Evolutionary conservation across 768 basidiomycete genomes (phyloP).

Genomic region (Lentinus tigrinus): DNA sequence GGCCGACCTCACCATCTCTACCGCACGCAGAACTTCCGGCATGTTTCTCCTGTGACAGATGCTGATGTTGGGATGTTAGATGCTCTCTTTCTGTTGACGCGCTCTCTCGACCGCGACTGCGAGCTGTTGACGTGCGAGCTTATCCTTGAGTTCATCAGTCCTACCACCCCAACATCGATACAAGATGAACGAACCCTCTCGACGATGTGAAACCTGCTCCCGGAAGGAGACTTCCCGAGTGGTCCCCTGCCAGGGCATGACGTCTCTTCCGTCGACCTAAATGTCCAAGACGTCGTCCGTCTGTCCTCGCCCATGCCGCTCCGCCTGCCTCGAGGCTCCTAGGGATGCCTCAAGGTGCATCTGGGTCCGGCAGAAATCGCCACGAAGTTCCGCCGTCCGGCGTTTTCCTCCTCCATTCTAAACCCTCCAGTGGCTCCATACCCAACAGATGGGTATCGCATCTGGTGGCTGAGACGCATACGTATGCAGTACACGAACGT

Average conservation of each 20-base stretch:
- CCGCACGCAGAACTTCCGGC: slow-evolving; percentile 10
- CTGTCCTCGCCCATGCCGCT: neutral
- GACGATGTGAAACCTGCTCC: neutral
- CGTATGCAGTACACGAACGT: no score
- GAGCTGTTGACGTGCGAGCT: neutral
- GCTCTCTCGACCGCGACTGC: neutral
- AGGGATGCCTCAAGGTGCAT: slow-evolving; percentile 6
- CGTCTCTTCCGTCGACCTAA: neutral
- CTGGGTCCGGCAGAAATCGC: neutral
- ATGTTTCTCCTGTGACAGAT: slow-evolving; percentile 15
- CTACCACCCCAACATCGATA: neutral
- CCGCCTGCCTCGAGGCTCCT: slow-evolving; percentile 9
- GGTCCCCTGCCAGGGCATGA: neutral
- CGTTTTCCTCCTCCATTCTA: neutral
- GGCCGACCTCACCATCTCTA: neutral
- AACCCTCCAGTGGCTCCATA: neutral
- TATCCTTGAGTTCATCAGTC: neutral
- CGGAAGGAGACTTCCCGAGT: neutral
- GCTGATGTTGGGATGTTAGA: slow-evolving; percentile 8
- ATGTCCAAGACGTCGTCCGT: neutral
- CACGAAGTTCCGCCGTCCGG: neutral
- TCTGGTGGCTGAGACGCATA: no score
- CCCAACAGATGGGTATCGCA: no score
- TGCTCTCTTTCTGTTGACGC: neutral
- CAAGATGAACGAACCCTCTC: neutral